phyloP scores from a whole-genome alignment of 139 green algal species.

The Axilococcus clingmanii region DNA sequence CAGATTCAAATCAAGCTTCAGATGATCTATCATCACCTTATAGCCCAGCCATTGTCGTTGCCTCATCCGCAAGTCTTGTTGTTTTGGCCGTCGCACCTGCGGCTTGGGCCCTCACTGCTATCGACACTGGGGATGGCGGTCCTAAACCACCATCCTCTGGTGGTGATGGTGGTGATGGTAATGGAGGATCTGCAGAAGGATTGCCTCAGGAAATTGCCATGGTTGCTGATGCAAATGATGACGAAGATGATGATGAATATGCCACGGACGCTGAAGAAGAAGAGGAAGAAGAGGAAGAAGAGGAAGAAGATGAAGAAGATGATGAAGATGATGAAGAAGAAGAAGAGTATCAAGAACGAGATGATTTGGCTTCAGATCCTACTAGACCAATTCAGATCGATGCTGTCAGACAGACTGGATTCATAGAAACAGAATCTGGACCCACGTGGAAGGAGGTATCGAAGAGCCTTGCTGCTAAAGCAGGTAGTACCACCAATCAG shows the following conservation, averaged over 20 bases:
- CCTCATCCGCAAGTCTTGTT: no score
- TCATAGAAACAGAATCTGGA: slow-evolving; percentile 42
- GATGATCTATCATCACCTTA: no score
- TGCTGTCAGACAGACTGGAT: slow-evolving; percentile 29
- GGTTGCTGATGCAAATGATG: slow-evolving; percentile 22
- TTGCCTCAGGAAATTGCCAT: slow-evolving; percentile 17
- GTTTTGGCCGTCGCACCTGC: no score
- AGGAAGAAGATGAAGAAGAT: slow-evolving; percentile 14
- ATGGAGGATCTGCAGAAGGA: slow-evolving; percentile 7
- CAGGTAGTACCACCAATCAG: slow-evolving; percentile 29
- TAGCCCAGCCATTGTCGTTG: no score
- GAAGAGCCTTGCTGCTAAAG: slow-evolving; percentile 40
- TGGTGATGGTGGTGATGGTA: slow-evolving; percentile 12
- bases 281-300: slow-evolving; percentile 11
- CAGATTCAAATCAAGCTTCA: no score
- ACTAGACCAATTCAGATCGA: slow-evolving; percentile 32
- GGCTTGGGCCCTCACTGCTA: no score
- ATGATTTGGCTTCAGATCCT: slow-evolving; percentile 2
- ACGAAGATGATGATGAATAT: slow-evolving; percentile 26
- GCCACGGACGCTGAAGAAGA: slow-evolving; percentile 26
- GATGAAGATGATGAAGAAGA: slow-evolving; percentile 16
- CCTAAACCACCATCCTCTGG: no score
- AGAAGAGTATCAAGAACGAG: slow-evolving; percentile 18
- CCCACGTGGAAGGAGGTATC: slow-evolving; percentile 57
- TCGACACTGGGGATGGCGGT: no score